phyloP scores from a whole-genome alignment of 2,329 filamentous ascomycete genomes.

The Exserohilum turcica region DNA sequence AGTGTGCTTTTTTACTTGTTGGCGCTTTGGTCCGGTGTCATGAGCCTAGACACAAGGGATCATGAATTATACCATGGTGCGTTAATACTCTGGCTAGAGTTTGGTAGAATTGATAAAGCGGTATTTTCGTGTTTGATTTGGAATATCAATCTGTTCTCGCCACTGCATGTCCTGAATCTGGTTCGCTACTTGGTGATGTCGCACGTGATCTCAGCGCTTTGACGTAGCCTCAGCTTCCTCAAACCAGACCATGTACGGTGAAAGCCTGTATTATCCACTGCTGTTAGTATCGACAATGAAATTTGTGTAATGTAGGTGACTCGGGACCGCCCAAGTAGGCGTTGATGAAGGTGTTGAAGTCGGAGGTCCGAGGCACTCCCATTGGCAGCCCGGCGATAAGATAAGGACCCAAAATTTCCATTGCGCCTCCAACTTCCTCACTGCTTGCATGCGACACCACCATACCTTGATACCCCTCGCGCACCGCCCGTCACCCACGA shows the following conservation, averaged over 20 bases:
- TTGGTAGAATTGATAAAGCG: background rate
- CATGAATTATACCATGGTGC: too few relatives aligned
- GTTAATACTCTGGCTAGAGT: background rate
- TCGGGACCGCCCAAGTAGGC: too few relatives aligned
- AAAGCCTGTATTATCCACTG: too few relatives aligned
- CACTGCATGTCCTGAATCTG: background rate
- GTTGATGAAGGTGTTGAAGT: background rate
- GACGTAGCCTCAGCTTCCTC: background rate
- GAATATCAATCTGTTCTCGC: background rate
- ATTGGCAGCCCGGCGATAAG: slow-evolving; percentile 15
- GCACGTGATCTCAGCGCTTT: background rate
- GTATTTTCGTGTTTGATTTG: background rate
- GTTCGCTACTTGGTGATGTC: background rate
- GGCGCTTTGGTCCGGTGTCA: too few relatives aligned
- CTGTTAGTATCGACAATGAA: background rate
- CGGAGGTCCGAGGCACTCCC: slow-evolving; percentile 9
- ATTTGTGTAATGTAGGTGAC: background rate
- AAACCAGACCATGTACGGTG: too few relatives aligned
- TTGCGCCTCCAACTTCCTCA: slow-evolving; percentile 10
- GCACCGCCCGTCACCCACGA: background rate
- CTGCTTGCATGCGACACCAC: slow-evolving; percentile 2
- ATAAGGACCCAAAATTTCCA: slow-evolving; percentile 12
- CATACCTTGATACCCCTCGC: slow-evolving; percentile 2
- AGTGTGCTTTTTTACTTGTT: background rate
- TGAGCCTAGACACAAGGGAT: too few relatives aligned